These are phyloP conservation scores for Calonectria ilicicola DNA, from an alignment of 2,329 filamentous ascomycete genomes.

Conservation along the genomic window DNA sequence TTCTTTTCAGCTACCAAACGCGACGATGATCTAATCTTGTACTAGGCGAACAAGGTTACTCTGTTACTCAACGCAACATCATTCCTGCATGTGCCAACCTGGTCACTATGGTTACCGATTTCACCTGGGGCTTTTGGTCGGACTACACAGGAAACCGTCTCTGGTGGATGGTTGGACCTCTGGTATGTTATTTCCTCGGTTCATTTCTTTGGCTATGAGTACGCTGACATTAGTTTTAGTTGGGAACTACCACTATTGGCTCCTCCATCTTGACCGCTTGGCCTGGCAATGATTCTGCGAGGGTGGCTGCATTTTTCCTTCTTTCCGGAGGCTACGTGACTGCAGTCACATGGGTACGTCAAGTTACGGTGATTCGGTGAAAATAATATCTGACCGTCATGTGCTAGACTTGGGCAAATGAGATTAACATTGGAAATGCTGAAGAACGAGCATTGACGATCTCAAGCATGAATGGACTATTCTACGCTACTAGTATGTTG, in stretches of 20 bases:
- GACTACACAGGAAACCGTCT: neutral
- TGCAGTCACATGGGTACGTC: neutral
- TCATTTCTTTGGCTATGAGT: neutral
- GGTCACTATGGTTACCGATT: neutral
- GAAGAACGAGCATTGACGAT: neutral
- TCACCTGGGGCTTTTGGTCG: neutral
- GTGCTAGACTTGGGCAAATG: neutral
- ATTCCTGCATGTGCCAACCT: neutral
- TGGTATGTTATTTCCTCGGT: neutral
- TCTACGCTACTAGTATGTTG: neutral
- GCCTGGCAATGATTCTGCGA: neutral
- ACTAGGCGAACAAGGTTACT: neutral
- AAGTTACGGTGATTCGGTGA: no score
- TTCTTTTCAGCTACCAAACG: neutral
- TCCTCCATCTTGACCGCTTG: neutral
- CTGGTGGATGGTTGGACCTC: slow-evolving; percentile 1
- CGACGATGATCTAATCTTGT: neutral
- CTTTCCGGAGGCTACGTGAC: neutral
- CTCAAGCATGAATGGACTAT: neutral
- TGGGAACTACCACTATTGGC: neutral
- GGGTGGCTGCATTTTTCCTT: neutral
- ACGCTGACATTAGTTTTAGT: neutral
- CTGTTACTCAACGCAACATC: neutral
- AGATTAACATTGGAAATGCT: neutral
- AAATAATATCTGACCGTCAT: neutral